Conservation (phyloP, 2,329 filamentous ascomycete genomes). For the Diaporthe caulivora region DNA sequence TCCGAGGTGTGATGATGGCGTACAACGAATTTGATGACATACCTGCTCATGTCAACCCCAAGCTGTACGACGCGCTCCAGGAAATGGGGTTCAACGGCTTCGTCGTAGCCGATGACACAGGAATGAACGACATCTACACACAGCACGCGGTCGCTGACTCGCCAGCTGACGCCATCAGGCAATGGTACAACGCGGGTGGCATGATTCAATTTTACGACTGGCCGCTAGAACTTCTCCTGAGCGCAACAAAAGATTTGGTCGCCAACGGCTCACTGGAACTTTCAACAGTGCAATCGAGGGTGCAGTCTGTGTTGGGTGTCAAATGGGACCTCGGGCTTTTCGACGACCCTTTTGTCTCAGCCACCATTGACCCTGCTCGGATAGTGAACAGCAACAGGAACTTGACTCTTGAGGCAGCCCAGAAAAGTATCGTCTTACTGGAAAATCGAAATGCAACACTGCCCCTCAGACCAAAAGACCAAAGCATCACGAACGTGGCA, state of each 20-base stretch:
- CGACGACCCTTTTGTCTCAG: slow-evolving; percentile 51
- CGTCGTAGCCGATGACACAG: slow-evolving; percentile 57
- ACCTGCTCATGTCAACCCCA: slow-evolving; percentile 54
- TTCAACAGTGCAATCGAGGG: slow-evolving; percentile 52
- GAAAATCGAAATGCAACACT: slow-evolving; percentile 56
- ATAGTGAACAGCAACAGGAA: slow-evolving; percentile 52
- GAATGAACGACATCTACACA: slow-evolving; percentile 49
- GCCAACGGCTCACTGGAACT: slow-evolving; percentile 51
- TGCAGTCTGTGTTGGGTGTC: slow-evolving; percentile 52
- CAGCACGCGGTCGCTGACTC: slow-evolving; percentile 53
- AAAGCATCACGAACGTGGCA: slow-evolving; percentile 51
- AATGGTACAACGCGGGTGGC: slow-evolving; percentile 59
- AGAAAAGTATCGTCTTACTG: slow-evolving; percentile 56
- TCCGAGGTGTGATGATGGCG: slow-evolving; percentile 58
- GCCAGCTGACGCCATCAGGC: slow-evolving; percentile 53
- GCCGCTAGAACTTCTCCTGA: slow-evolving; percentile 53
- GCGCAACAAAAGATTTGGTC: slow-evolving; percentile 51
- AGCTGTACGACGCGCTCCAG: slow-evolving; percentile 53
- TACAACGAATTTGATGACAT: slow-evolving; percentile 58
- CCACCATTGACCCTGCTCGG: slow-evolving; percentile 49
- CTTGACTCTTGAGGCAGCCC: slow-evolving; percentile 56
- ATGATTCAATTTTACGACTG: slow-evolving; percentile 62
- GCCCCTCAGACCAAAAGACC: slow-evolving; percentile 48
- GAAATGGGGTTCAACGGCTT: slow-evolving; percentile 57
- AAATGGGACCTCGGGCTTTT: slow-evolving; percentile 60